These are phyloP conservation scores for Cystobasidium ongulense DNA, from an alignment of 768 basidiomycete genomes.

Conservation along the genomic window DNA sequence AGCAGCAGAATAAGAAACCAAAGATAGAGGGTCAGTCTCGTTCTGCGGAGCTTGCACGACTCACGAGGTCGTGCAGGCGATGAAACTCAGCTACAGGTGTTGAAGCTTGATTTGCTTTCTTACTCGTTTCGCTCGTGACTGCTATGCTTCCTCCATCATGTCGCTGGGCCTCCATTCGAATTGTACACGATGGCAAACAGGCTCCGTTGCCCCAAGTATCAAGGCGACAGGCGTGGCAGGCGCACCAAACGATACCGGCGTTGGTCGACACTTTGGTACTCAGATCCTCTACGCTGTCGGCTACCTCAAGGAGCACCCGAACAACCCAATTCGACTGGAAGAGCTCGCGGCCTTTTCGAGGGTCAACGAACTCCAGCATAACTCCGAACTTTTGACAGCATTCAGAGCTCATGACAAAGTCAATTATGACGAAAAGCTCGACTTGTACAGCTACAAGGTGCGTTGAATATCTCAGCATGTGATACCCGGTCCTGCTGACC, in stretches of 20 bases:
- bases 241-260: conserved; percentile 12
- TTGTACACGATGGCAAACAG: neutral
- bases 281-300: conserved; percentile 30
- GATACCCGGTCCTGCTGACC: too few relatives aligned
- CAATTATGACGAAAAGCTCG: conserved; percentile 69
- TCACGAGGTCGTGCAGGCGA: neutral
- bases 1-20: neutral
- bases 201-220: neutral
- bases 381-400: conserved; percentile 63
- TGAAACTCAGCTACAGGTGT: neutral
- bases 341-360: conserved; percentile 74
- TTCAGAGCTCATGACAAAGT: conserved; percentile 76
- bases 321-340: conserved; percentile 54
- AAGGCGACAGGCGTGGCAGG: neutral
- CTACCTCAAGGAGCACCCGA: conserved; percentile 29
- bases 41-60: neutral
- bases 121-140: neutral
- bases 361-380: conserved; percentile 63
- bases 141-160: neutral
- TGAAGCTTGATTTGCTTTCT: neutral
- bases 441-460: conserved; percentile 78
- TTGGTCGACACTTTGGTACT: conserved; percentile 13
- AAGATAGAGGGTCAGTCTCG: conserved; percentile 11
- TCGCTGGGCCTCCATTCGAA: neutral
- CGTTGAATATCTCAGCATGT: neutral